A percentile compares a stretch with the other conserved stretches of the same genome.
Conservation (phyloP, 805 yeast genomes). For the Lipomyces anomalus region DNA sequence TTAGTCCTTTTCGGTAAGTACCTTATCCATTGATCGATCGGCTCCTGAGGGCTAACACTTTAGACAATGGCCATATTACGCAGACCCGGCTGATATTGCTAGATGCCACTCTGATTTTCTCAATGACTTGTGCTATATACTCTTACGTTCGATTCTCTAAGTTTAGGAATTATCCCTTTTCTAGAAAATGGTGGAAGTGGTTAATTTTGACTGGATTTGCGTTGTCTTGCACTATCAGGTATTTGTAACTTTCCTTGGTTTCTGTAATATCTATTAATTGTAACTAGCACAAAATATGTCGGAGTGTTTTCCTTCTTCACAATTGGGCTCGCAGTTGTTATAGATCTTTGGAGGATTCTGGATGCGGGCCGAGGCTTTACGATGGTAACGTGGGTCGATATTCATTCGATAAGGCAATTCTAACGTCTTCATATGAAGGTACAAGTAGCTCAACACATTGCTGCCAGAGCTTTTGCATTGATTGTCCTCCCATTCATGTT, state of each 20-base stretch:
- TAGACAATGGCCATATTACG: conserved; percentile 74
- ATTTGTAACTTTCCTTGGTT: too few relatives aligned
- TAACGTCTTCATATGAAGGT: conserved; percentile 30
- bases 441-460: conserved; percentile 60
- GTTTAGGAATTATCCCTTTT: conserved; percentile 61
- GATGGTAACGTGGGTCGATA: conserved; percentile 11
- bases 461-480: conserved; percentile 64
- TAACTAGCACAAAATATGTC: conserved; percentile 94
- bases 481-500: conserved; percentile 75
- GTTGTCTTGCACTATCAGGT: conserved; percentile 83
- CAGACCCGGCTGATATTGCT: conserved; percentile 87
- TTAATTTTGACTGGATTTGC: conserved; percentile 74
- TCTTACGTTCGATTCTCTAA: conserved; percentile 74
- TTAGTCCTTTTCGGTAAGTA: conserved; percentile 58
- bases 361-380: conserved; percentile 66
- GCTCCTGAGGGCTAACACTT: not conserved
- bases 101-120: conserved; percentile 81
- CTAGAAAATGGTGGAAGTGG: conserved; percentile 82
- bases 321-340: conserved; percentile 77
- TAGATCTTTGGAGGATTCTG: conserved; percentile 83
- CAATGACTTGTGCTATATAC: conserved; percentile 76
- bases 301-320: conserved; percentile 88
- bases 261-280: too few relatives aligned
- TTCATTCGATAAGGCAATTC: not conserved
- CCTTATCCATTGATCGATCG: not conserved